A percentile compares a stretch with the other conserved stretches of the same genome.
These are phyloP conservation scores for Fusarium annulatum DNA, from an alignment of 2,329 filamentous ascomycete species.

Conservation along the genomic window DNA sequence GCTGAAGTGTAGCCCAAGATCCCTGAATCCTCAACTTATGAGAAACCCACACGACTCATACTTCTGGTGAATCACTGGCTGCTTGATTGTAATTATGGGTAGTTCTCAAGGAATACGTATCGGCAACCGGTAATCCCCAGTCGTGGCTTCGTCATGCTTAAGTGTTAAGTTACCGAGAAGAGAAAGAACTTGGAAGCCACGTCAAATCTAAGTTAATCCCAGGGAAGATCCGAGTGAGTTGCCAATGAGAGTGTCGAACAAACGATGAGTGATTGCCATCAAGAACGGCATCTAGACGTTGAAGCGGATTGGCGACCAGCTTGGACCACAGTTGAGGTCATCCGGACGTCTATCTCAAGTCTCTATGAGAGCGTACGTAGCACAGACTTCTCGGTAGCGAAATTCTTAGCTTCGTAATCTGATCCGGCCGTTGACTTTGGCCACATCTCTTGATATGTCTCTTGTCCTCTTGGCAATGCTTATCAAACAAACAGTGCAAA, in stretches of 20 bases:
- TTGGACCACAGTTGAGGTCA: conserved; percentile 11
- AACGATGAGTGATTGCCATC: not conserved
- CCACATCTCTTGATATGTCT: not conserved
- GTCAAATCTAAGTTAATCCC: conserved; percentile 6
- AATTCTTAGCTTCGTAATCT: conserved; percentile 17
- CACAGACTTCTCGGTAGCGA: conserved; percentile 1
- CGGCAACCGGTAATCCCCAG: not conserved
- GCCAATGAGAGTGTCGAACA: not conserved
- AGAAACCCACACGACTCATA: conserved; percentile 1
- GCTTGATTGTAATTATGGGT: not conserved
- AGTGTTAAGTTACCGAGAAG: conserved; percentile 9
- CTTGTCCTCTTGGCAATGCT: conserved; percentile 14
- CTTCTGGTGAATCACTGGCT: not conserved
- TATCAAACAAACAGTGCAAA: not conserved
- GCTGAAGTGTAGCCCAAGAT: not conserved
- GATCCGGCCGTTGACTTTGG: conserved; percentile 13
- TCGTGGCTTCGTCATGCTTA: conserved; percentile 16
- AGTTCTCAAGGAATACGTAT: conserved; percentile 10
- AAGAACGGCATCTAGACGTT: not conserved
- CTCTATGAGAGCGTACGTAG: conserved; percentile 11
- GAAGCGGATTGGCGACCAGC: not conserved
- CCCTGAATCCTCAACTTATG: not conserved
- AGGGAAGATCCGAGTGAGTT: conserved; percentile 16
- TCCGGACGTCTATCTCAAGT: not conserved
- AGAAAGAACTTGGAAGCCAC: conserved; percentile 11